Conservation (phyloP, 768 basidiomycete genomes). For the Tulasnella sp. region DNA sequence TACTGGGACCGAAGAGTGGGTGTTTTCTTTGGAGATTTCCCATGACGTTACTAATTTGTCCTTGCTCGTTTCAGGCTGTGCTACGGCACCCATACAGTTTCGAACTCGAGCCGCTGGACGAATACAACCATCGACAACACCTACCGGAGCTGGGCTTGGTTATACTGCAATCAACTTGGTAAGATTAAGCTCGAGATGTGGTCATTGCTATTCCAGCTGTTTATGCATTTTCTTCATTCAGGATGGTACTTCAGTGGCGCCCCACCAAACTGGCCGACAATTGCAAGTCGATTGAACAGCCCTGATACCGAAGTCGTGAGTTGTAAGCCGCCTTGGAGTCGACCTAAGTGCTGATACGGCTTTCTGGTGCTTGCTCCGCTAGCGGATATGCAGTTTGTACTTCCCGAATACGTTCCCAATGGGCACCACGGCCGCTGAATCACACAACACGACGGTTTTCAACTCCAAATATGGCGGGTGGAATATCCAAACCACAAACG, state of each 20-base stretch:
- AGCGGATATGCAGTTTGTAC: constrained; percentile 22
- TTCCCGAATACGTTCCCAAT: constrained; percentile 27
- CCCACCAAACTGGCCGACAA: constrained; percentile 18
- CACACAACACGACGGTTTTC: constrained; percentile 19
- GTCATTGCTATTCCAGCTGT: not conserved
- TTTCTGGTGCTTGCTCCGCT: not conserved
- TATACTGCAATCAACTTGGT: constrained; percentile 27
- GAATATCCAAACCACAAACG: constrained; percentile 21
- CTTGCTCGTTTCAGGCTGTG: not conserved
- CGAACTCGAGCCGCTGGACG: constrained; percentile 1
- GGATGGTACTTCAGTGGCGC: constrained; percentile 25
- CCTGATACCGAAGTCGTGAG: constrained; percentile 13
- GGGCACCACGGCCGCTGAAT: constrained; percentile 2
- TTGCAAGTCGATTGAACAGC: constrained; percentile 18
- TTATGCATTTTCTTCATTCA: not conserved
- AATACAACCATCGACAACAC: constrained; percentile 20
- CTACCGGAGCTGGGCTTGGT: constrained; percentile 26
- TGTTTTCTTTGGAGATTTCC: not conserved
- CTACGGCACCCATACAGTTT: constrained; percentile 16
- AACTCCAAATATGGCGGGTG: constrained; percentile 25
- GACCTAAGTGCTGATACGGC: not conserved
- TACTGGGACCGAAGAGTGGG: constrained; percentile 17
- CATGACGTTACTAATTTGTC: not conserved
- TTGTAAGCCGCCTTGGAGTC: not conserved
- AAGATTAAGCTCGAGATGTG: not conserved